Evolutionary conservation across 2,329 filamentous ascomycete genomes (phyloP).

Genomic region (Tolypocladium album): DNA sequence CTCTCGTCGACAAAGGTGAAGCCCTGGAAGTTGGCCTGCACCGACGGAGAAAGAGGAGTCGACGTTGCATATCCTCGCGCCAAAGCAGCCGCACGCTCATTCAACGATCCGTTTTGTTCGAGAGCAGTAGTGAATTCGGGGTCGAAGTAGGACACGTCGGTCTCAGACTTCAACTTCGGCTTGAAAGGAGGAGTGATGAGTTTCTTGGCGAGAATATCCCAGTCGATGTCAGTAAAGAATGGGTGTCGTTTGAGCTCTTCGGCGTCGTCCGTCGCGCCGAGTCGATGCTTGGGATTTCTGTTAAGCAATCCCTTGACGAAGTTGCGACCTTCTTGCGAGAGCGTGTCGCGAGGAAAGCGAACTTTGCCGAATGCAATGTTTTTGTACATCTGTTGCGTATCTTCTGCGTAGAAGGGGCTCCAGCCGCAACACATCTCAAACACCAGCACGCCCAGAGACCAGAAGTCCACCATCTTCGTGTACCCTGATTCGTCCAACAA

Average conservation of each 20-base stretch:
- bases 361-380: conserved; percentile 99
- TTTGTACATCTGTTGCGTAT: conserved; percentile 99
- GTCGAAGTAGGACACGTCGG: conserved; percentile 96
- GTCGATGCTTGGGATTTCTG: conserved; percentile 88
- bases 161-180: conserved; percentile 89
- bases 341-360: conserved; percentile 84
- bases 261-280: conserved; percentile 84
- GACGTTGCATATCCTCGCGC: conserved; percentile 79
- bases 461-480: conserved; percentile 99
- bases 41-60: conserved; percentile 85
- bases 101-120: conserved; percentile 76
- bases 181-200: conserved; percentile 94
- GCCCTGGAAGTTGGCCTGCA: conserved; percentile 96
- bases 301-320: conserved; percentile 98
- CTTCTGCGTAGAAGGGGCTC: conserved; percentile 98
- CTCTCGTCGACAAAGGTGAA: conserved; percentile 99
- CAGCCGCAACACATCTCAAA: conserved; percentile 99
- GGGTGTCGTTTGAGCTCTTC: conserved; percentile 89
- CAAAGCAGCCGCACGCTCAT: conserved; percentile 78
- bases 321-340: conserved; percentile 89
- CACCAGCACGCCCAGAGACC: conserved; percentile 92
- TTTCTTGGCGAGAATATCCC: conserved; percentile 80
- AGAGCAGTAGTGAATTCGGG: conserved; percentile 96
- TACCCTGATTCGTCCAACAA: conserved; percentile 93
- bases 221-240: conserved; percentile 92